Evolutionary conservation across 345 rosid genomes (phyloP).

Genomic region (Lagerstroemia speciosa): DNA sequence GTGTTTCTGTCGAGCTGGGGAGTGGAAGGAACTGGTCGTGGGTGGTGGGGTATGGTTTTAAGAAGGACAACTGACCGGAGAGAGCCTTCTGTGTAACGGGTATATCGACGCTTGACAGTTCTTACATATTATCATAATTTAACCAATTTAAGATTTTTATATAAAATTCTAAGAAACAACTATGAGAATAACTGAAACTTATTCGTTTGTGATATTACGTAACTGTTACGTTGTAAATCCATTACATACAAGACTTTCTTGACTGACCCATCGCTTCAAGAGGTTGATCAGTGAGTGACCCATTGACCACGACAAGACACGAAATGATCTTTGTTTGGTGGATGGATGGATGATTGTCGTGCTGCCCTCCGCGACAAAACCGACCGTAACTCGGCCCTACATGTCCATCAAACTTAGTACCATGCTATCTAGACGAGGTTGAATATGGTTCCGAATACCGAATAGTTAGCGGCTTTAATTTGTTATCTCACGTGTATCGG

Average conservation of each 20-base stretch:
- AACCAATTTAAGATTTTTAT: too few species aligned
- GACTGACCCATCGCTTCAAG: not conserved
- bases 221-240: too few species aligned
- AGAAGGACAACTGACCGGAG: not conserved
- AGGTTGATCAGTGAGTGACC: not conserved
- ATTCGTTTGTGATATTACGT: too few species aligned
- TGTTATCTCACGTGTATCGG: not conserved
- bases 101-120: too few species aligned
- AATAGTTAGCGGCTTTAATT: not conserved
- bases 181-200: too few species aligned
- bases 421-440: not conserved
- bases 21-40: not conserved
- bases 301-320: not conserved
- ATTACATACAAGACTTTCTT: too few species aligned
- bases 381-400: not conserved
- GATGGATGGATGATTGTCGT: not conserved
- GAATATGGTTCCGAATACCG: not conserved
- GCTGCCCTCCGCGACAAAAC: not conserved
- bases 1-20: not conserved
- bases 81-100: too few species aligned
- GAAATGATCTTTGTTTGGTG: not conserved
- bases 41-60: not conserved
- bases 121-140: too few species aligned
- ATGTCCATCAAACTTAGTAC: not conserved
- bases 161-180: too few species aligned